Evolutionary conservation across 2,329 filamentous ascomycete species (phyloP).

Genomic region (Botryosphaeria agaves): DNA sequence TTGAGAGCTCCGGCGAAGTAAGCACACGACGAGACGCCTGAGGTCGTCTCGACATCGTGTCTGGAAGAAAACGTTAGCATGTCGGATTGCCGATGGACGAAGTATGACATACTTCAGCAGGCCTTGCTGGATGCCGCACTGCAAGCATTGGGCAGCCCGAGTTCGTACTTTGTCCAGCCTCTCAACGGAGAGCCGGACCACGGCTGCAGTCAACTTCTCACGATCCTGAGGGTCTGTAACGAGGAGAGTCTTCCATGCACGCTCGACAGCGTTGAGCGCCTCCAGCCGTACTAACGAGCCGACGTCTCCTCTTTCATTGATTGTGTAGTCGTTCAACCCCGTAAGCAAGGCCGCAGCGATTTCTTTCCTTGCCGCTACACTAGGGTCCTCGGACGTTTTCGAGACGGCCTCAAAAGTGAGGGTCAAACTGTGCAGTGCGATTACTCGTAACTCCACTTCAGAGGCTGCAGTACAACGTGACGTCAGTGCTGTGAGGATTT

Average conservation of each 20-base stretch:
- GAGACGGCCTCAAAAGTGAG: slow-evolving; percentile 12
- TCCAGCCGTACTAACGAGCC: slow-evolving; percentile 73
- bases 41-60: slow-evolving; percentile 1
- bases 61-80: slow-evolving; percentile 13
- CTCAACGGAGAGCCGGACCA: slow-evolving; percentile 61
- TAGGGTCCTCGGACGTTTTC: neutral
- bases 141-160: slow-evolving; percentile 34
- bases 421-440: slow-evolving; percentile 21
- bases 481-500: slow-evolving; percentile 17
- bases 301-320: slow-evolving; percentile 74
- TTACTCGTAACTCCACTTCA: slow-evolving; percentile 26
- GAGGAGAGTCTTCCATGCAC: neutral
- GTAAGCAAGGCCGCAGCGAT: slow-evolving; percentile 15
- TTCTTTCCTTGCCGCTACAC: neutral
- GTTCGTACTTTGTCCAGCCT: slow-evolving; percentile 77
- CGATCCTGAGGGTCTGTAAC: no score
- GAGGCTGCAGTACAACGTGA: slow-evolving; percentile 17
- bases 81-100: no score
- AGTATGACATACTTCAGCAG: no score
- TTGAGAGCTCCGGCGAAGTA: slow-evolving; percentile 41
- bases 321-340: slow-evolving; percentile 75
- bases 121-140: no score
- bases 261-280: slow-evolving; percentile 39
- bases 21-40: slow-evolving; percentile 35
- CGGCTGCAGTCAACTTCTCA: slow-evolving; percentile 16